Percentiles rank a stretch among this genome's conserved stretches.
Evolutionary conservation across 1,139 yeast genomes (phyloP).

Genomic region (Komagataea norvegica): DNA sequence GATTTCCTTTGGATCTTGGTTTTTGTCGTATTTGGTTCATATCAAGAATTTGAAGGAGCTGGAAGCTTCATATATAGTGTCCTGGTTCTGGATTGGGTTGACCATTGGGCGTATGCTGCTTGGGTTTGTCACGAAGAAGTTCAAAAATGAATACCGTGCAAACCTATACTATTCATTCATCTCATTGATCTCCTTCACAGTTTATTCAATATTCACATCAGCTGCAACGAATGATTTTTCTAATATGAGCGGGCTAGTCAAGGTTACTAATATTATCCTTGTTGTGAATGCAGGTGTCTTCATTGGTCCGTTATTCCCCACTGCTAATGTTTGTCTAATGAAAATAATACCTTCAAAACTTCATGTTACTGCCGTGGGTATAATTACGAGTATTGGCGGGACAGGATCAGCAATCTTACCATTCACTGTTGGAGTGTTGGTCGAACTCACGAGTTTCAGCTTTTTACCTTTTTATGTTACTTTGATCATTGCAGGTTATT

Average conservation of each 20-base stretch:
- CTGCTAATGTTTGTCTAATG: constrained; percentile 62
- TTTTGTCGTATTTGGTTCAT: constrained; percentile 51
- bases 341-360: constrained; percentile 55
- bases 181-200: constrained; percentile 22
- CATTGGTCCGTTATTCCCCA: constrained; percentile 80
- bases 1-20: constrained; percentile 67
- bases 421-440: constrained; percentile 49
- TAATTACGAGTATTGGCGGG: constrained; percentile 76
- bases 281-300: constrained; percentile 59
- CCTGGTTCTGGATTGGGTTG: constrained; percentile 62
- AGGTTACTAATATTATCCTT: constrained; percentile 31
- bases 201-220: constrained; percentile 21
- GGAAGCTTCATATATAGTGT: constrained; percentile 53
- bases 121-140: constrained; percentile 56
- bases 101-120: constrained; percentile 56
- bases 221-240: constrained; percentile 12
- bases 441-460: constrained; percentile 27
- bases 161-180: constrained; percentile 35
- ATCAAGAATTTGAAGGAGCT: constrained; percentile 43
- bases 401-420: constrained; percentile 77
- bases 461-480: constrained; percentile 29
- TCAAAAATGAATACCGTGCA: constrained; percentile 47
- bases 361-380: constrained; percentile 69
- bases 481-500: constrained; percentile 26
- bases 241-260: constrained; percentile 2